Percentiles rank a stretch among this genome's conserved stretches.
phyloP scores from a whole-genome alignment of 257 asterid species.

The Catharanthus roseus region DNA sequence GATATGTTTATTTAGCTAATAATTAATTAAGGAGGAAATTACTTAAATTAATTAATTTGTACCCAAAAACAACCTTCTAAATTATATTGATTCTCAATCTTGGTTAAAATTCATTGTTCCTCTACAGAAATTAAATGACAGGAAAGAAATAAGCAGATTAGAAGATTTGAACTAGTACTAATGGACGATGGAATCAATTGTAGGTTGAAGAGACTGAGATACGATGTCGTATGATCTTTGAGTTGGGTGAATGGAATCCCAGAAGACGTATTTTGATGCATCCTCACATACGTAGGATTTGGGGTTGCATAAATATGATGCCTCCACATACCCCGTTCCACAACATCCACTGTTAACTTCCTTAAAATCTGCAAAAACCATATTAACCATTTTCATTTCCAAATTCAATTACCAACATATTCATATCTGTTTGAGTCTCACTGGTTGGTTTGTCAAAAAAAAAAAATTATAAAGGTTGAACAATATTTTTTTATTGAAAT shows the following conservation, averaged over 20 bases:
- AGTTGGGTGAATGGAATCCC: conserved; percentile 77
- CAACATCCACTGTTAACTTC: conserved; percentile 62
- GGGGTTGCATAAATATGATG: conserved; percentile 49
- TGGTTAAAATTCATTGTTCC: neutral
- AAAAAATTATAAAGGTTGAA: too few relatives aligned
- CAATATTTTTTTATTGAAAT: too few relatives aligned
- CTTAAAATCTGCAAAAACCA: conserved; percentile 41
- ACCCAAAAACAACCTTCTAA: neutral
- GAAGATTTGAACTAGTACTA: too few relatives aligned
- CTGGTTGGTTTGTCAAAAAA: too few relatives aligned
- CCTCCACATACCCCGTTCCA: conserved; percentile 66
- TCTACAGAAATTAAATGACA: too few relatives aligned
- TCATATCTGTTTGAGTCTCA: too few relatives aligned
- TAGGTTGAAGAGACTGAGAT: conserved; percentile 31
- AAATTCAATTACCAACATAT: too few relatives aligned
- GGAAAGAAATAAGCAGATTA: neutral
- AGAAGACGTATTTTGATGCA: conserved; percentile 49
- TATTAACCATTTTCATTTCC: neutral
- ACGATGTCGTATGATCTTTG: conserved; percentile 38
- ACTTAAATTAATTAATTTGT: too few relatives aligned
- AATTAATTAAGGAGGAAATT: neutral
- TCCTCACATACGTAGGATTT: conserved; percentile 40
- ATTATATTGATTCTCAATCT: neutral
- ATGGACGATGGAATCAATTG: conserved; percentile 32
- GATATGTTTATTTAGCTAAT: conserved; percentile 13